Base-by-base conservation (phyloP, 1,139 yeast genomes). In the Hansenula sp. region DNA sequence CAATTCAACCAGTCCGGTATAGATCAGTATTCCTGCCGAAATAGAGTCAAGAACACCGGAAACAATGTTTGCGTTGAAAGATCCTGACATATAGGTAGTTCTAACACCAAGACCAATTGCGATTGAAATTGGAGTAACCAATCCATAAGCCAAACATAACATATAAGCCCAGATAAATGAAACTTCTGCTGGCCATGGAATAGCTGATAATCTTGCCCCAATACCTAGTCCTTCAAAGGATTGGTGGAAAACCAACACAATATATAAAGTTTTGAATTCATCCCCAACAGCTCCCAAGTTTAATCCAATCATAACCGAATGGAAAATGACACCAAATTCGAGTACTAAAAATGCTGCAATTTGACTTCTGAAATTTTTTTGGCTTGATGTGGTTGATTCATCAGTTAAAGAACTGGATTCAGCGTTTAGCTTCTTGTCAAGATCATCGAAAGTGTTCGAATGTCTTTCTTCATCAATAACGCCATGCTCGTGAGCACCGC, bases 211-310 rank as follows among this genome's bases (percentile, higher is more conserved):
- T 58, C 95, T 74, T 6, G 91, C 76, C 36, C 95, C 95, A 52
- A 86, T 72, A 52, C 95, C 95, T 45, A 87, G 72, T 43, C 95
- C 95, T 68, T 86, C 95, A 61, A 86, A 86, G 58, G 82, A 72
- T 65, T 86, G 95, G 65, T 86, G 95, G 74, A 86, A 86, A 4
- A 84, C 84, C 43, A 86, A 63, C 17, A 86, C 95, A 51, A 82
- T 74, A 61, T 84, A 86, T 38, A 86, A 70, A 3, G 86, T 74
- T 41, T 70, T 72, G 59, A 84, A 86, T 61, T 84, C 91, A 49
- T 78, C 80, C 37, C 82, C 84, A 6, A 83, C 65, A 16, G 80
- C 79, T 6, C 87, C 85, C 48, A 84, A 67, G 3, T 85, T 71
- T 44, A 83, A 70, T 17, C 90, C 90, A 40, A 83, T 77, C 62